These are phyloP conservation scores for Novymonas esmeraldas DNA, from an alignment of 208 protist species.

Conservation along the genomic window DNA sequence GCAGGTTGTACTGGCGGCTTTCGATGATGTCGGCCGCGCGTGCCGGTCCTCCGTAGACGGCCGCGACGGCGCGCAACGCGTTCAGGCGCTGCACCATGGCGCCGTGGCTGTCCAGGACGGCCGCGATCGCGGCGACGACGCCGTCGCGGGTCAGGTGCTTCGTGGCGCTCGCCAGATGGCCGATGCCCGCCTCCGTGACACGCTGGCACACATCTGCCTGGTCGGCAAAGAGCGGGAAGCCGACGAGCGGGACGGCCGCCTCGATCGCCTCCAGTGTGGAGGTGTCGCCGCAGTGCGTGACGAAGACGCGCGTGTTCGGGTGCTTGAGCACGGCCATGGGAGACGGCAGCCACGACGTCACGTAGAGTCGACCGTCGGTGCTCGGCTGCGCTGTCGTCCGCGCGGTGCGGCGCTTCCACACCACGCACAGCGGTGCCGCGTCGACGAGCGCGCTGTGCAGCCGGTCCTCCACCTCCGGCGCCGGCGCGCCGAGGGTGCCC, in stretches of 20 bases:
- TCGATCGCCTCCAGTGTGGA: constrained; percentile 52
- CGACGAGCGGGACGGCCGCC: constrained; percentile 40
- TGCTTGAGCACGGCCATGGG: constrained; percentile 51
- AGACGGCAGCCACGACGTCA: constrained; percentile 32
- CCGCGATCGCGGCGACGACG: constrained; percentile 27
- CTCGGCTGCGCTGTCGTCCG: neutral
- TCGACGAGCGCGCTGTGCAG: constrained; percentile 34
- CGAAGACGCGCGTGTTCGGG: constrained; percentile 40
- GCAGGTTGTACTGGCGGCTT: constrained; percentile 45
- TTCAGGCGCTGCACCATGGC: constrained; percentile 26
- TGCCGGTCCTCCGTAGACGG: constrained; percentile 36
- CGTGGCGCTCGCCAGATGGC: constrained; percentile 32
- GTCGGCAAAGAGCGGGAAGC: constrained; percentile 60
- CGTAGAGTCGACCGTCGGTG: constrained; percentile 16
- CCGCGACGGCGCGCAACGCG: constrained; percentile 28
- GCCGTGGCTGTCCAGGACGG: constrained; percentile 7
- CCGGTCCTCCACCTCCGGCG: constrained; percentile 10
- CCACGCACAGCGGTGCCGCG: constrained; percentile 43
- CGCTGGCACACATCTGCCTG: constrained; percentile 65
- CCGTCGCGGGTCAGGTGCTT: constrained; percentile 33
- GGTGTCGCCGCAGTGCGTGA: constrained; percentile 55
- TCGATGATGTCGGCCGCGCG: constrained; percentile 57
- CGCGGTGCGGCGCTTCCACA: constrained; percentile 40
- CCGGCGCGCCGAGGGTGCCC: constrained; percentile 39
- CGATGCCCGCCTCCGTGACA: constrained; percentile 43